Evolutionary conservation across 768 basidiomycete genomes (phyloP), one percentile per base, ranked within the genome.

Genomic region (Coprinellus aureogranulatus): DNA sequence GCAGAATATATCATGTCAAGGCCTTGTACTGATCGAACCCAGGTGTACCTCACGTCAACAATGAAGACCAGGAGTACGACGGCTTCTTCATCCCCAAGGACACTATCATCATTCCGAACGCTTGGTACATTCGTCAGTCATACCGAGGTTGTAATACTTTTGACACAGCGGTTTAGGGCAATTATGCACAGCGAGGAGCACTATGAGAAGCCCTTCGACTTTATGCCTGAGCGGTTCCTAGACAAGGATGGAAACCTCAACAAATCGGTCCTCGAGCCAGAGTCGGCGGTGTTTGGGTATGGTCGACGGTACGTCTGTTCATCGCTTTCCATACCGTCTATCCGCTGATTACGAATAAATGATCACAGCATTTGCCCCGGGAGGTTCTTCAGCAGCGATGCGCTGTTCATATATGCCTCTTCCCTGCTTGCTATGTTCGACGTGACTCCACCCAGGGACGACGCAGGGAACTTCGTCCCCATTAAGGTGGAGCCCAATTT

Each of bases 291-390:
- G 26, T 31, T 45, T 57, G 51, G n/a, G 34, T 39, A 22, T 27
- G 34, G 54, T 20, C 54, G 12, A 22, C 27, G 22, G 57, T 28
- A n/a, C 52, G 34, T 14, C 30, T 9, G 3, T 26, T 28, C 16
- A 16, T 1, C 18, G 16, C 46, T 18, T 3, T 31, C 12, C 18
- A 49, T 12, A 22, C 46, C 22, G 44, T 23, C 14, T 27, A n/a
- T 23, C 11, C n/a, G n/a, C 34, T n/a, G n/a, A 49, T 10, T 41
- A 16, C 41, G 14, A 34, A 6, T 34, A 6, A 34, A 6, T 14
- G 20, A 20, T 23, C 18, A 8, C 18, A 37, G 66, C 23, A 64
- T 68, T 22, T 68, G 68, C 58, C 68, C 69, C 47, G 72, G 72
- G 11, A 42, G 54, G 2, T 57, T 62, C 45, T 50, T 71, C 11